Evolutionary conservation across 1,139 yeast species (phyloP).

Genomic region (Debaryomyces robertsiae): DNA sequence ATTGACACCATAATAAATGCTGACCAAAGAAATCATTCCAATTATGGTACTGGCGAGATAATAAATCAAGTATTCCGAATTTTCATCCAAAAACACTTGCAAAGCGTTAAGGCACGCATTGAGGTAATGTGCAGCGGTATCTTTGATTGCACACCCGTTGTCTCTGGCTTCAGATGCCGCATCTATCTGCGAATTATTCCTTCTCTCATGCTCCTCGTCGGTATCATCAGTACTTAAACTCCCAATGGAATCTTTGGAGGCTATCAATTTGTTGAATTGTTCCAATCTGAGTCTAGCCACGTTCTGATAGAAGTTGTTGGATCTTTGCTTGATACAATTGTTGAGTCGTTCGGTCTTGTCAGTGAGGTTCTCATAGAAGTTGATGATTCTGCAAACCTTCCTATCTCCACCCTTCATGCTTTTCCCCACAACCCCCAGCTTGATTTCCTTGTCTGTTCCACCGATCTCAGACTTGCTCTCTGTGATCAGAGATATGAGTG

Average conservation of each 20-base stretch:
- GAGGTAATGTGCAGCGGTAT: neutral
- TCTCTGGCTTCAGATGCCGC: neutral
- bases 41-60: slow-evolving; percentile 17
- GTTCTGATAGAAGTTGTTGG: slow-evolving; percentile 27
- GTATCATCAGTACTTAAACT: slow-evolving; percentile 3
- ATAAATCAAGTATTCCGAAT: slow-evolving; percentile 24
- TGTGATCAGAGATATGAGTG: slow-evolving; percentile 13
- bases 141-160: neutral
- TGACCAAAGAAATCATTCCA: slow-evolving; percentile 7
- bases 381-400: slow-evolving; percentile 18
- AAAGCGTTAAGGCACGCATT: slow-evolving; percentile 11
- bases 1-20: slow-evolving; percentile 3
- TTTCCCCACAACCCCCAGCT: neutral
- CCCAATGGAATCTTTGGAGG: slow-evolving; percentile 2
- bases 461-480: neutral
- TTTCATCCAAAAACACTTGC: slow-evolving; percentile 19
- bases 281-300: slow-evolving; percentile 22
- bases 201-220: neutral
- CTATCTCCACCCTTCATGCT: neutral
- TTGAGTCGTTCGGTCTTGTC: slow-evolving; percentile 18
- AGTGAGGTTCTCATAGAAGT: slow-evolving; percentile 31
- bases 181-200: neutral
- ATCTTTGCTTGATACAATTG: slow-evolving; percentile 29
- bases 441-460: neutral
- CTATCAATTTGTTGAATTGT: slow-evolving; percentile 21